Evolutionary conservation across 2,329 filamentous ascomycete species (phyloP).

Genomic region (Claviceps pusilla): DNA sequence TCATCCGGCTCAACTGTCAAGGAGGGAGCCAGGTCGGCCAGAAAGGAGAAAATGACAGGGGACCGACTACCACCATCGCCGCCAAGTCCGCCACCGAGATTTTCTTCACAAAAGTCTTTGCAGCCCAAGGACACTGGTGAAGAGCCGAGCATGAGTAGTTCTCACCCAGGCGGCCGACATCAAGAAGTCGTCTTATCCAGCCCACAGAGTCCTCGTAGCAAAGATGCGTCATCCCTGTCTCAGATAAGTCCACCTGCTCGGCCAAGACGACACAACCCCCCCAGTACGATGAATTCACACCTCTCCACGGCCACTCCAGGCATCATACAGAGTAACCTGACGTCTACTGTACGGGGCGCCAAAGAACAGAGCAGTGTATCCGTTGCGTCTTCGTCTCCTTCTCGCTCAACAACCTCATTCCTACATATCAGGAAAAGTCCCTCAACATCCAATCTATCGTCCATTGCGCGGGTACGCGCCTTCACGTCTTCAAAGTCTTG

Average conservation of each 20-base stretch:
- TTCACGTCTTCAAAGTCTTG: constrained; percentile 4
- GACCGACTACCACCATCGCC: constrained; percentile 32
- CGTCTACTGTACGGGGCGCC: constrained; percentile 16
- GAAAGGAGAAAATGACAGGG: constrained; percentile 26
- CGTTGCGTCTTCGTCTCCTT: constrained; percentile 16
- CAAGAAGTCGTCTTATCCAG: constrained; percentile 12
- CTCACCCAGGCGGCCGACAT: not conserved
- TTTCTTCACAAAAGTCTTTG: constrained; percentile 42
- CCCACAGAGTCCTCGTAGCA: constrained; percentile 22
- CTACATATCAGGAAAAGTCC: constrained; percentile 15
- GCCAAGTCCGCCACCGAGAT: constrained; percentile 47
- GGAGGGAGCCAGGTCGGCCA: constrained; percentile 27
- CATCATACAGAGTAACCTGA: constrained; percentile 46
- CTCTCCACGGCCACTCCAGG: constrained; percentile 34
- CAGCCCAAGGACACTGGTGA: constrained; percentile 10
- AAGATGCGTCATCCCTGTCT: constrained; percentile 12
- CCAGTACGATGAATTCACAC: constrained; percentile 40
- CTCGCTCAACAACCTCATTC: constrained; percentile 20
- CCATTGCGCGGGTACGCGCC: constrained; percentile 7
- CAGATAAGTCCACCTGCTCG: constrained; percentile 36
- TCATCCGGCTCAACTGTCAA: constrained; percentile 57
- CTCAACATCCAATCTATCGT: constrained; percentile 18
- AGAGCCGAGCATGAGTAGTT: not conserved
- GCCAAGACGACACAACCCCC: constrained; percentile 55
- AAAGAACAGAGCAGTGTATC: constrained; percentile 32